A percentile compares a stretch with the other conserved stretches of the same genome.
These are phyloP conservation scores for Tetrastigma voinierianum DNA, from an alignment of 164 flowering plant species.

Conservation along the genomic window DNA sequence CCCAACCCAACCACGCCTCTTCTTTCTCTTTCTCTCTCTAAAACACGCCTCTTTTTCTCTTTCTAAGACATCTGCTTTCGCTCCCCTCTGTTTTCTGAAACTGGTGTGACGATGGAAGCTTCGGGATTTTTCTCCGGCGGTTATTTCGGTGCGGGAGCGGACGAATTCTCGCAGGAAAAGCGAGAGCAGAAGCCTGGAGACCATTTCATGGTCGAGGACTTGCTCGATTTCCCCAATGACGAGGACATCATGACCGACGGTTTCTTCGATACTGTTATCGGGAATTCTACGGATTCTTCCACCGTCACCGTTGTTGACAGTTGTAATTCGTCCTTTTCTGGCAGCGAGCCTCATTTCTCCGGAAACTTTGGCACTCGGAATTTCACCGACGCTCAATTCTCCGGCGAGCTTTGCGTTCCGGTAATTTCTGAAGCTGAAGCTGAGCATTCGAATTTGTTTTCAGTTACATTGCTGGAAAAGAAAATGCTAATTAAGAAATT, in stretches of 20 bases:
- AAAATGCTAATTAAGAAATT: no score
- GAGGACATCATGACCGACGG: conserved; percentile 41
- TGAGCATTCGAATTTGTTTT: background rate
- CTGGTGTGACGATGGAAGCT: conserved; percentile 20
- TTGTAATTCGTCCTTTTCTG: conserved; percentile 66
- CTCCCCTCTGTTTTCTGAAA: no score
- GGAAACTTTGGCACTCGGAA: conserved; percentile 30
- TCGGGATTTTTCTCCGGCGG: conserved; percentile 19
- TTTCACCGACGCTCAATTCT: conserved; percentile 45
- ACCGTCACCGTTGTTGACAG: conserved; percentile 42
- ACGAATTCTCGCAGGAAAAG: conserved; percentile 19
- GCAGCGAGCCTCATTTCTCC: conserved; percentile 33
- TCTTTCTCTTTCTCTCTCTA: conserved; percentile 11
- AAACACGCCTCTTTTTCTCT: conserved; percentile 8
- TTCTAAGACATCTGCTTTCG: background rate
- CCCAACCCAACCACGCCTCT: background rate
- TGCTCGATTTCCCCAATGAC: conserved; percentile 54
- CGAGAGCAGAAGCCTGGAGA: conserved; percentile 22
- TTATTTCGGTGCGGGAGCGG: conserved; percentile 13
- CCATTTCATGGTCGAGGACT: conserved; percentile 46
- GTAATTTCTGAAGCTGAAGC: conserved; percentile 29
- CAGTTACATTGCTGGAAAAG: background rate
- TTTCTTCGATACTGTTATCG: conserved; percentile 30
- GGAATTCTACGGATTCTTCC: conserved; percentile 41
- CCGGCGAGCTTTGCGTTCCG: conserved; percentile 88